Conservation (phyloP, 306 rosid genomes). For the Rosa chinensis region DNA sequence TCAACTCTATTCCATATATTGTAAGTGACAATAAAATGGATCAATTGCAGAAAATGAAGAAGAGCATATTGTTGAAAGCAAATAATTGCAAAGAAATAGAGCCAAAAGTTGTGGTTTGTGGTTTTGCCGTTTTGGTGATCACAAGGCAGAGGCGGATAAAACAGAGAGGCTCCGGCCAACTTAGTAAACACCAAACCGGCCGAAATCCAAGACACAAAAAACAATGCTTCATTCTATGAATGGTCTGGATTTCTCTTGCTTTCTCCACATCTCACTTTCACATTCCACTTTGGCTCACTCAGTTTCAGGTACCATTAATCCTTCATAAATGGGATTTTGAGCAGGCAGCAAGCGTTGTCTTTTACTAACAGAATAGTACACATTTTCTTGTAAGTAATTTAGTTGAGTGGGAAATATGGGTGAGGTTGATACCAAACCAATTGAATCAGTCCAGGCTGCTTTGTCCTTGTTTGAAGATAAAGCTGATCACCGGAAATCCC, state of each 20-base stretch:
- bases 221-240: background rate
- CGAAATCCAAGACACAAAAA: background rate
- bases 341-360: background rate
- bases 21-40: background rate
- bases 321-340: background rate
- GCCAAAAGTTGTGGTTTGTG: background rate
- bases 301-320: background rate
- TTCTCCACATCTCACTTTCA: background rate
- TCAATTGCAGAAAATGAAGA: background rate
- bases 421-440: conserved; percentile 75
- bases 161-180: background rate
- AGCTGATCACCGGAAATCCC: conserved; percentile 45
- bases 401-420: conserved; percentile 44
- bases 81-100: background rate
- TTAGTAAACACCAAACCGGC: background rate
- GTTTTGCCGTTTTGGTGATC: background rate
- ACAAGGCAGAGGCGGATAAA: conserved; percentile 15
- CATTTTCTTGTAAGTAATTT: conserved; percentile 5
- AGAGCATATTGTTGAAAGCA: background rate
- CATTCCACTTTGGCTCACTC: conserved; percentile 1
- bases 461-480: conserved; percentile 65
- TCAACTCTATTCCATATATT: background rate
- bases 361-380: background rate
- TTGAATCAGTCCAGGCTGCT: conserved; percentile 68
- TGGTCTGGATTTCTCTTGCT: background rate